Conservation (phyloP, 192 early-diverging fungal genomes). For the Rhizoclosmatium globosum region DNA sequence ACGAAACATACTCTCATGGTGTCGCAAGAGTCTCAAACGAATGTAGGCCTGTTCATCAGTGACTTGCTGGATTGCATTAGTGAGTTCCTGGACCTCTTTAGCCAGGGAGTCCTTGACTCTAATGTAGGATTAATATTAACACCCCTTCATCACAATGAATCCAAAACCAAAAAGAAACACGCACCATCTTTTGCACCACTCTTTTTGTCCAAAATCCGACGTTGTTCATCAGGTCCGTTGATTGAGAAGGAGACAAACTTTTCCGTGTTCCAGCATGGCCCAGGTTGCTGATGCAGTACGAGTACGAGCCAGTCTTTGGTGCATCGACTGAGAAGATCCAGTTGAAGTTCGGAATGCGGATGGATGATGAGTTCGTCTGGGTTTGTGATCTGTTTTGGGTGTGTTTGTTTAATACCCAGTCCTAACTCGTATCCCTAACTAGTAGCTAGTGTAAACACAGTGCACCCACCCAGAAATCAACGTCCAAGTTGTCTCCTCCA, state of each 20-base stretch:
- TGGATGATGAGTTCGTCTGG: conserved; percentile 21
- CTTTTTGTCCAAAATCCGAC: neutral
- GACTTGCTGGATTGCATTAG: conserved; percentile 27
- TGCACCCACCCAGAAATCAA: conserved; percentile 22
- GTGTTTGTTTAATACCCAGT: conserved; percentile 2
- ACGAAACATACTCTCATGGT: conserved; percentile 22
- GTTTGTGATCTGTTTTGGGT: conserved; percentile 12
- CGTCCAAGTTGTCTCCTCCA: conserved; percentile 8
- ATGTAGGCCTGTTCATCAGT: conserved; percentile 29
- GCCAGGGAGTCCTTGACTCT: conserved; percentile 10
- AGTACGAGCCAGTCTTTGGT: conserved; percentile 7
- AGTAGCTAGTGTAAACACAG: neutral
- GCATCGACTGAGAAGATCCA: conserved; percentile 22
- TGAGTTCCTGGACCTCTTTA: conserved; percentile 17
- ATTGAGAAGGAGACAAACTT: conserved; percentile 23
- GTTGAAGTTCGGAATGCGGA: conserved; percentile 12
- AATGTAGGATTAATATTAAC: neutral
- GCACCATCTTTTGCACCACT: neutral
- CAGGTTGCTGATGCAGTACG: conserved; percentile 29
- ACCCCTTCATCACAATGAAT: neutral
- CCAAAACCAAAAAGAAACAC: neutral
- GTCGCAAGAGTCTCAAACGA: conserved; percentile 8
- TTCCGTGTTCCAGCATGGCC: conserved; percentile 7
- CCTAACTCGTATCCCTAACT: neutral
- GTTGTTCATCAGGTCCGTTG: conserved; percentile 26